Percentiles rank a stretch among this genome's conserved stretches.
These are phyloP conservation scores for Penicillium sp. DNA, from an alignment of 2,329 filamentous ascomycete species.

Conservation along the genomic window DNA sequence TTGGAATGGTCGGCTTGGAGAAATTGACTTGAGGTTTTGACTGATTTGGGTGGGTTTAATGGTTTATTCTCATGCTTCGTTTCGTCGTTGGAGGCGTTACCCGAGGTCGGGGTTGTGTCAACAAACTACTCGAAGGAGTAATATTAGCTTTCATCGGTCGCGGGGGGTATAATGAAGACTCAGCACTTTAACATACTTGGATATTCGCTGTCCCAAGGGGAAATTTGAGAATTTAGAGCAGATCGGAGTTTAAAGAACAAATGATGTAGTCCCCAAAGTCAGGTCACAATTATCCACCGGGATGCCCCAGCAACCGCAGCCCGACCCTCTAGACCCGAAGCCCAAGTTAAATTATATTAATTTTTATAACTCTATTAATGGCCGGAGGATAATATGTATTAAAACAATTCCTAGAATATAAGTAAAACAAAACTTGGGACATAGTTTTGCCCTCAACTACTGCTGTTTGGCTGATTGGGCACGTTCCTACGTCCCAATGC, in stretches of 20 bases:
- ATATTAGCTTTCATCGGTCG: slow-evolving; percentile 13
- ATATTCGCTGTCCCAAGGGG: background rate
- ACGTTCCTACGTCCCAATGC: too few species aligned
- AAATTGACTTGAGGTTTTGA: background rate
- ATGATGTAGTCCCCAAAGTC: slow-evolving; percentile 27
- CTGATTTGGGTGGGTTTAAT: background rate
- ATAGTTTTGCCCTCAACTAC: background rate
- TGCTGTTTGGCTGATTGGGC: background rate
- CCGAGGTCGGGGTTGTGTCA: slow-evolving; percentile 23
- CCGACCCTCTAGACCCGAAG: slow-evolving; percentile 12
- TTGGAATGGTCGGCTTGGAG: background rate
- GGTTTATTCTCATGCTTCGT: slow-evolving; percentile 3
- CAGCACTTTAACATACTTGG: background rate
- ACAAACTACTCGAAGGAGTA: slow-evolving; percentile 37
- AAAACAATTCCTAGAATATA: background rate
- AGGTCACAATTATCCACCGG: slow-evolving; percentile 30
- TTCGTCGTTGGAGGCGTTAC: slow-evolving; percentile 14
- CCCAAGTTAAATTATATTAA: background rate
- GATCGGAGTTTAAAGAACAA: background rate
- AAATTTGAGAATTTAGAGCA: background rate
- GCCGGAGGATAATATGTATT: background rate
- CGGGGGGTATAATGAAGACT: background rate
- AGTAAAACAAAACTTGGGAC: background rate
- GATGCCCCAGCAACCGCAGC: slow-evolving; percentile 36
- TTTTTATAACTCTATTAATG: background rate